These are phyloP conservation scores for Camelina sativa DNA, from an alignment of 345 rosid species.

Conservation along the genomic window DNA sequence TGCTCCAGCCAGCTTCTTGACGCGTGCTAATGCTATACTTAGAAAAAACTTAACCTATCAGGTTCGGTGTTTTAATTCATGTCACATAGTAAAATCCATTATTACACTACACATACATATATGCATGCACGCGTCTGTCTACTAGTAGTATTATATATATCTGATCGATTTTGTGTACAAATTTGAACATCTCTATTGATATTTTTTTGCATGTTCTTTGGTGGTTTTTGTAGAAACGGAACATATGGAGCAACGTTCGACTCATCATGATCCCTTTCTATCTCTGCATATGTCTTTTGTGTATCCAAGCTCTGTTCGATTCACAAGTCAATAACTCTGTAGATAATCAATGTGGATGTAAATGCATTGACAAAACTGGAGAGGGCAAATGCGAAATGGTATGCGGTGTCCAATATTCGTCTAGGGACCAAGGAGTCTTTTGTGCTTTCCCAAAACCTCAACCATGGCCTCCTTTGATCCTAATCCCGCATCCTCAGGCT, in stretches of 20 bases:
- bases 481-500: not conserved
- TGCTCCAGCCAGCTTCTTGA: not conserved
- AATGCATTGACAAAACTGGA: constrained; percentile 46
- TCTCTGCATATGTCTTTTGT: constrained; percentile 61
- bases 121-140: no score
- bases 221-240: constrained; percentile 9
- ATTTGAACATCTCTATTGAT: no score
- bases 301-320: constrained; percentile 55
- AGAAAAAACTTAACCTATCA: constrained; percentile 12
- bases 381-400: constrained; percentile 52
- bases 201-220: no score
- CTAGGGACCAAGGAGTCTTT: constrained; percentile 27
- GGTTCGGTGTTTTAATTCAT: not conserved
- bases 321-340: constrained; percentile 38
- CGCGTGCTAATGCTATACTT: not conserved
- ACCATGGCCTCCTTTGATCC: not conserved
- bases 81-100: no score
- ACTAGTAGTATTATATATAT: no score
- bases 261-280: constrained; percentile 71
- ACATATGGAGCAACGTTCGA: no score
- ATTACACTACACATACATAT: no score
- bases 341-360: constrained; percentile 59
- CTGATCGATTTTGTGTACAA: no score
- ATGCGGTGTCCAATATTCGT: constrained; percentile 58
- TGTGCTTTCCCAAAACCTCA: constrained; percentile 20